Evolutionary conservation across 352 stramenopile species (phyloP), one percentile per base, ranked within the genome.

Genomic region (Plasmopara muralis): DNA sequence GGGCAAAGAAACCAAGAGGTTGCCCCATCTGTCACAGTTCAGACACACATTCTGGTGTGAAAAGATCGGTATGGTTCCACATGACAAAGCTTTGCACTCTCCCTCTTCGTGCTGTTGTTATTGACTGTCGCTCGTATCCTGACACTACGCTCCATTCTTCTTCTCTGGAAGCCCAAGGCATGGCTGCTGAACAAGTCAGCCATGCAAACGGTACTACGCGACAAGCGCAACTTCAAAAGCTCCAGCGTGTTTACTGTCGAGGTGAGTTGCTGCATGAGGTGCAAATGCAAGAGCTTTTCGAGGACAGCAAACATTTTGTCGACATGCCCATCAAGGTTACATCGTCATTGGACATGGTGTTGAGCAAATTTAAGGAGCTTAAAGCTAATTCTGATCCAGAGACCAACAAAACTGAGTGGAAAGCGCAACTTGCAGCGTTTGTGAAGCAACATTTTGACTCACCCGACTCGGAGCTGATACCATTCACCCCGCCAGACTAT

Each of bases 231-330:
- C 45, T 66, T 20, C 34, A 56, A 42, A 57, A 70, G 33, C 65
- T 81, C 33, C 37, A 67, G 44, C 52, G 63, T 18, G 29, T 89
- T 25, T 87, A 75, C 43, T 86, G 74, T 56, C 50, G 43, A 5
- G 76, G 78, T 4, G 58, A 74, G 13, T 50, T 89, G 28, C 67
- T 88, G 16, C 62, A 83, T 46, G 60, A 81, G 14, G 66, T 95
- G 41, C 81, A 96, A 55, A 64, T 57, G 42, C 51, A 59, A 20
- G 31, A 68, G 29, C 39, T 96, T 20, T 96, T 91, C 47, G 57
- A 64, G 9, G 87, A 96, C 62, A 87, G 74, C 66, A 96, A 96
- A 49, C 66, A 85, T 43, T 96, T 96, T 64, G 87, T 96, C 3
- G 85, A 95, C 61, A 93, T 94, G 85, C 80, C 86, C 18, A 73